These are phyloP conservation scores for Candida tallmaniae DNA, from an alignment of 805 yeast species.

Conservation along the genomic window DNA sequence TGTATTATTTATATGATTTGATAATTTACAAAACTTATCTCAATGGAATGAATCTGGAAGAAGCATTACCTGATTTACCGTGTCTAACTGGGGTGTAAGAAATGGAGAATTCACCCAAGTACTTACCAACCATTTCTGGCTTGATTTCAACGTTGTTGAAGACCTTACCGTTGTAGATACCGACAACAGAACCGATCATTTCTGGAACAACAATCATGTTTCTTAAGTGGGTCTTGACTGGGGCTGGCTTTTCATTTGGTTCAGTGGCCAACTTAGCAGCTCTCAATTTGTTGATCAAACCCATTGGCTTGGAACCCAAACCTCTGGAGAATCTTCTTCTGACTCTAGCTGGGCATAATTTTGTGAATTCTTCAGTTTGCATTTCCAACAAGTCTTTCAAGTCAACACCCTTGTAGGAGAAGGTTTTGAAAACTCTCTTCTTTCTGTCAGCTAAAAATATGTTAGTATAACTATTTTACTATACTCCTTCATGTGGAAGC, in stretches of 20 bases:
- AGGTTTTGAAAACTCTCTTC: conserved; percentile 93
- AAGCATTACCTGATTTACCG: conserved; percentile 94
- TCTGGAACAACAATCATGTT: conserved; percentile 98
- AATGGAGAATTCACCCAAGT: conserved; percentile 99
- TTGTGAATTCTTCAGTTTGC: conserved; percentile 94
- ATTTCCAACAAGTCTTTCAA: conserved; percentile 88
- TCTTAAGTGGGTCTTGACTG: conserved; percentile 99
- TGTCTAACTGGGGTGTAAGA: conserved; percentile 99
- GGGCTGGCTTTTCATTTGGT: conserved; percentile 94
- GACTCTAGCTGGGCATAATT: conserved; percentile 96
- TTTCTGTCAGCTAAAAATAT: conserved; percentile 50
- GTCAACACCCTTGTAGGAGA: conserved; percentile 99
- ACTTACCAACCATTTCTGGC: conserved; percentile 99
- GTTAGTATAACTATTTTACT: conserved; percentile 7
- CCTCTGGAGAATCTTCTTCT: conserved; percentile 99
- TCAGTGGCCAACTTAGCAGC: conserved; percentile 90
- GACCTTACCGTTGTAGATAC: conserved; percentile 99
- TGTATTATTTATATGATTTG: conserved; percentile 4
- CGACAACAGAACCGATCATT: conserved; percentile 98
- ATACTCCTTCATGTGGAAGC: not conserved
- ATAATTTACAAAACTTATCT: conserved; percentile 22
- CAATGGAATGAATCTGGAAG: conserved; percentile 71
- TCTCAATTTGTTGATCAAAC: conserved; percentile 95
- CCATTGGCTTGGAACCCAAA: conserved; percentile 90
- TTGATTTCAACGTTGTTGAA: conserved; percentile 98